Base-by-base conservation (phyloP, 2,329 filamentous ascomycete genomes). In the Lasiodiplodia theobromae region DNA sequence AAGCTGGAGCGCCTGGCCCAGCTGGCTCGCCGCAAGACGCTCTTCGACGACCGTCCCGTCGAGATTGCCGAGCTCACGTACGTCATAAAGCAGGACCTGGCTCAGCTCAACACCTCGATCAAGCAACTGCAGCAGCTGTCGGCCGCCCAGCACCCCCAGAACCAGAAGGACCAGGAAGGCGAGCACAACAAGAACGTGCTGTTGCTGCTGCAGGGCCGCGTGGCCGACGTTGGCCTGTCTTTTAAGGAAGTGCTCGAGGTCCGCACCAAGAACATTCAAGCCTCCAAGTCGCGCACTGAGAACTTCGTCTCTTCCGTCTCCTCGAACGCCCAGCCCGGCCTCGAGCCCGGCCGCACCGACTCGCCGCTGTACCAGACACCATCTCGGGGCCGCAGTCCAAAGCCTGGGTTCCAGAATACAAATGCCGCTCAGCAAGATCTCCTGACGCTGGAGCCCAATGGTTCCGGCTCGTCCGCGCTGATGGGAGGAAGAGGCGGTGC, bases 151-250 rank as follows among this genome's bases (percentile, higher is more conserved):
- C 91, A 95, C 74, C 91, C 92, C 70, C 76, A 69, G 70, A 78
- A 80, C 62, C 81, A 79, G 72, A 78, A 76, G 12, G 87, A 89
- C 70, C 94, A 97, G 77, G 93, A 97, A 80, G 94, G 94, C 73
- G 94, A 98, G 78, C 96, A 99, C 83, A 97, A 97, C 84, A 97
- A 97, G 82, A 97, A 98, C 77, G 96, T 98, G 38, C 92, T 97
- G 3, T 90, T 97, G 71, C 86, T 98, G 77, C 84, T 98, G 21
- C 94, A 97, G 81, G 93, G 93, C 71, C 96, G 96, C 77, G 85
- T 98, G 51, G 95, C 94, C 49, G 94, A 97, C 76, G 95, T 99
- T 3, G 92, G 92, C 31, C 93, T 91, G 71, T 97, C 95, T 79
- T 98, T 99, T 86, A 98, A 98, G 81, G 95, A 98, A 74, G 95